Percentiles rank a stretch among this genome's conserved stretches.
These are phyloP conservation scores for Chenopodium formosanum DNA, from an alignment of 148 eudicot species.

Conservation along the genomic window DNA sequence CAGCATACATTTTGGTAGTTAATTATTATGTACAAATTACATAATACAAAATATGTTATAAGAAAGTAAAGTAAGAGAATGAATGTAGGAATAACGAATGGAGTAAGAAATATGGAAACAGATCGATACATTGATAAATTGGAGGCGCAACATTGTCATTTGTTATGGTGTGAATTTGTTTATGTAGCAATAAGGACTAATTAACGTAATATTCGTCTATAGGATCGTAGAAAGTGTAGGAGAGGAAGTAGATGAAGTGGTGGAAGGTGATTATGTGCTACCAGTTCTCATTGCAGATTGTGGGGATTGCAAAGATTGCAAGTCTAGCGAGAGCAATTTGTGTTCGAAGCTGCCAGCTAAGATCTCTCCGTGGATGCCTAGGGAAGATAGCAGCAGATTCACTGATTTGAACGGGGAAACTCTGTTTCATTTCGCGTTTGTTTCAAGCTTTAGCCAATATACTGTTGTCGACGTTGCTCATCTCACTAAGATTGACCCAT, in stretches of 20 bases:
- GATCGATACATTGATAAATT: too few species aligned
- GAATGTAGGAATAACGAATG: too few species aligned
- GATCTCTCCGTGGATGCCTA: slow-evolving; percentile 65
- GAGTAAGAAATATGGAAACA: too few species aligned
- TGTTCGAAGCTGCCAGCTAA: slow-evolving; percentile 61
- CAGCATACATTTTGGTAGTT: too few species aligned
- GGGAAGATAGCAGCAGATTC: slow-evolving; percentile 84
- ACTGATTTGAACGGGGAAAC: slow-evolving; percentile 70
- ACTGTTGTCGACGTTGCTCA: slow-evolving; percentile 74
- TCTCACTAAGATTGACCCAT: slow-evolving; percentile 58
- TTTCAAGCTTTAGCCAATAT: slow-evolving; percentile 82
- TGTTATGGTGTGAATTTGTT: too few species aligned
- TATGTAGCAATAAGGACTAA: not conserved
- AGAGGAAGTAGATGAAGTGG: slow-evolving; percentile 56
- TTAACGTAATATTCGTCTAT: not conserved
- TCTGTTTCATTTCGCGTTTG: slow-evolving; percentile 54
- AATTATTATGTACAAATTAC: too few species aligned
- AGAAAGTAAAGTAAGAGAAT: too few species aligned
- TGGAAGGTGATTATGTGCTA: slow-evolving; percentile 68
- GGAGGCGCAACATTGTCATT: too few species aligned
- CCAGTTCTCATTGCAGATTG: slow-evolving; percentile 78
- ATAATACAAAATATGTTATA: too few species aligned
- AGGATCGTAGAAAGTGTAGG: slow-evolving; percentile 93
- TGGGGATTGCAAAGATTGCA: slow-evolving; percentile 74
- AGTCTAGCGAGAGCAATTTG: slow-evolving; percentile 68